Base-by-base conservation (phyloP, 371 early-diverging fungal species). In the Mortierella sp. region DNA sequence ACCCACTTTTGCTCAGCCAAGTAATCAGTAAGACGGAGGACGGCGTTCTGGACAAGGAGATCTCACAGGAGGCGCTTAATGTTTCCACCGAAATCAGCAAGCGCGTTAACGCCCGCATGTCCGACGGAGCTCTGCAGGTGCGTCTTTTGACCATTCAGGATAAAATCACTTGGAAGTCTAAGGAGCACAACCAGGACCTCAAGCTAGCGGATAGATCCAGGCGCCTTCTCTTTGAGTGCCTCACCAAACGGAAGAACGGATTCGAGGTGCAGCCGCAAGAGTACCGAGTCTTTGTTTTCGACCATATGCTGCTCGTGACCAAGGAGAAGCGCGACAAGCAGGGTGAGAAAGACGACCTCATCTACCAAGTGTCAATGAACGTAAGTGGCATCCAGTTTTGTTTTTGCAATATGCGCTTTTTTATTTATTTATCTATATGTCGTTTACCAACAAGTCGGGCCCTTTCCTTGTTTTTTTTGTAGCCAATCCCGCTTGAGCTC, bases 11-110 rank as follows among this genome's bases (percentile, higher is more conserved):
- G 31, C 89, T 98, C 10, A 89, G 93, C 59, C 95, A 95, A 19
- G 94, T 97, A n/a, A 84, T 96, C 24, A 96, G 97, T 77, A 91
- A 94, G 76, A 96, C 97, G 1, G 95, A 96, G 0, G 91, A 92
- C 50, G 91, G 89, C 59, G 95, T 97, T 80, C 94, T 95, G 0
- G 98, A 98, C 78, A 90, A 90, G 46, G 91, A 82, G 21, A 82
- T 77, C 73, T 91, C 91, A 74, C 90, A 92, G 24, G 87, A 90
- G 74, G 95, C 94, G 10, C 90, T 96, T 44, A 82, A 81, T 3
- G 86, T 90, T 6, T 93, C 97, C 59, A 91, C 92, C 70, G 91
- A 90, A n/a, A 89, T 95, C 44, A 89, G 97, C 51, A 88, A 88
- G 57, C 89, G 88, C 26, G 94, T 98, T 73, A 97, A 98, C 78